Evolutionary conservation across 1,284 basidiomycete species (phyloP), one percentile per base, ranked within the genome.

Genomic region (Lentinula novae-zelandiae): DNA sequence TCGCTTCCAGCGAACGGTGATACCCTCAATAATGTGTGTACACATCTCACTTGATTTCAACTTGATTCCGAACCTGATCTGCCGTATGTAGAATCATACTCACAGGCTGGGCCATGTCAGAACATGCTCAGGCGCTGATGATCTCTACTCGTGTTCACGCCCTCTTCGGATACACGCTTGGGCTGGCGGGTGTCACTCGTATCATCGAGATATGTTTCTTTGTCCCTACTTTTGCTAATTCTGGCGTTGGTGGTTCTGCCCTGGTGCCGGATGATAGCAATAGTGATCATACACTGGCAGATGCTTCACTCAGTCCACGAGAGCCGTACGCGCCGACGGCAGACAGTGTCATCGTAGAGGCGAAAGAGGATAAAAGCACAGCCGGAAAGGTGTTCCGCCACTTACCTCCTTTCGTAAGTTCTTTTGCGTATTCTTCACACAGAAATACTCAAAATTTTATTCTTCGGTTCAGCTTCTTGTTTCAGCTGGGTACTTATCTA

Each of bases 41-140:
- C 51, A 38, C 31, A 7, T 52, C 31, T 54, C n/a, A n/a, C 42
- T 44, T 60, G n/a, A 13, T 50, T 12, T 54, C 38, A 46, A 13
- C 17, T 58, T 44, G n/a, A 44, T 44, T 5, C 5, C 6, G 6
- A 39, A 15, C 27, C 27, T 4, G 27, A 4, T 27, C 4, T 27
- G 2, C 27, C 27, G 4, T 27, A 27, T 55, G 60, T 65, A 94
- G 91, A 62, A 88, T 96, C 65, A 85, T 93, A 60, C 78, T 96
- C 63, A 96, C 95, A 0, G 96, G 96, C 2, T 98, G 93, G 90
- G 95, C 91, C 0, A 96, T 98, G 93, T 91, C 92, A 3, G 88
- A 92, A 46, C 96, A 98, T 67, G 85, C 85, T 1, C 96, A 98
- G 76, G 86, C 84, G 8, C 78, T 95, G 57, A 89, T 87, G 85